Base-by-base conservation (phyloP, 2,329 filamentous ascomycete genomes). In the Fusarium humuli region DNA sequence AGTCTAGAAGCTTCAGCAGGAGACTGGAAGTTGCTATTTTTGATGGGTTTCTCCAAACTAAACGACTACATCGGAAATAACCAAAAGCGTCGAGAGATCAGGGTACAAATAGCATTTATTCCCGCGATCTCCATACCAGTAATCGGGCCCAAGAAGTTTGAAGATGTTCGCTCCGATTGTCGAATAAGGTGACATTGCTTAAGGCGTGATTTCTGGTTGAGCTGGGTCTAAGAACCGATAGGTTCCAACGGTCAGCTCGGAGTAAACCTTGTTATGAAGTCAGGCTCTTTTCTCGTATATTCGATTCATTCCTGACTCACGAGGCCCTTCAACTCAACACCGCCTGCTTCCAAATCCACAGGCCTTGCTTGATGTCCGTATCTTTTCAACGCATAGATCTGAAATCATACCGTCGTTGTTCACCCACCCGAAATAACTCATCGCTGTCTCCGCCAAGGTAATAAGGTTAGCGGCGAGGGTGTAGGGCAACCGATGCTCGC, bases 1-100 rank as follows among this genome's bases (percentile, higher is more conserved):
- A 10, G 20, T 14, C 25, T 50, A 13, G 29, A 27, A 50, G 16
- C 14, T 59, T 30, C 9, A 10, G 3, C 5, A 10, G 40, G 48
- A 18, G 7, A 27, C 53, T 52, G 48, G 34, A 63, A 46, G 23
- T 53, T 58, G 23, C 68, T 53, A 23, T 29, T 65, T 14, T 30
- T 6, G 1, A 58, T 32, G 34, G 45, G 13, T 20, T 16, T 4
- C 37, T 23, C 18, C n/a, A 13, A 16, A 12, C 5, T 20, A 13
- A 7, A 29, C 5, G 23, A 34, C 6, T 12, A 12, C 9, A 4
- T n/a, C 32, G 41, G 32, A 23, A 55, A 42, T 59, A 47, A 34
- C 10, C 29, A 29, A n/a, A n/a, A 18, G 2, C 3, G 9, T 23
- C 11, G 13, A 42, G 10, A 47, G n/a, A n/a, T n/a, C n/a, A n/a